phyloP scores from a whole-genome alignment of 352 stramenopile genomes.

The Peronospora belbahrii region DNA sequence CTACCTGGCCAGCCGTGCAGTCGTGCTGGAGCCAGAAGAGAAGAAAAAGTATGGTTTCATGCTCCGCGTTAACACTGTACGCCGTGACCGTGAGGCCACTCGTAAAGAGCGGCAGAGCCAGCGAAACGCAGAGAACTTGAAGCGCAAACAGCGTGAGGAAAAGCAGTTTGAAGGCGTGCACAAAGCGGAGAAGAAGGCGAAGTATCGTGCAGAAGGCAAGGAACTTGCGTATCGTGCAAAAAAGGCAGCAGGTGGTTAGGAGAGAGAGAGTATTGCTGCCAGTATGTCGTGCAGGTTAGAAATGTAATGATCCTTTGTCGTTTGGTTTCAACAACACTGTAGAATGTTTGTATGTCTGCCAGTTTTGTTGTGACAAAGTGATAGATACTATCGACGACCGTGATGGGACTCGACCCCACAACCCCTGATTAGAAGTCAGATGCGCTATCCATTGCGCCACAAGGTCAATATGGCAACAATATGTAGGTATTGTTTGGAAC shows the following conservation, averaged over 20 bases:
- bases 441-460: constrained; percentile 43
- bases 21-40: constrained; percentile 94
- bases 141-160: constrained; percentile 90
- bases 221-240: constrained; percentile 47
- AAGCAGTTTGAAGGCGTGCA: constrained; percentile 82
- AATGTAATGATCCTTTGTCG: too few relatives aligned
- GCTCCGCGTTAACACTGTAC: constrained; percentile 95
- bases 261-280: neutral
- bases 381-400: too few relatives aligned
- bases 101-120: constrained; percentile 88
- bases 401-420: constrained; percentile 48
- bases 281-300: too few relatives aligned
- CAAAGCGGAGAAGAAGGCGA: constrained; percentile 81
- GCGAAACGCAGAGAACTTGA: constrained; percentile 80
- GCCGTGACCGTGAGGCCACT: constrained; percentile 93
- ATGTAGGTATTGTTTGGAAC: too few relatives aligned
- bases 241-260: constrained; percentile 33
- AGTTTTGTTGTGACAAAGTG: too few relatives aligned
- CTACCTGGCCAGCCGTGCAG: constrained; percentile 85
- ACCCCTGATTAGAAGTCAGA: constrained; percentile 51
- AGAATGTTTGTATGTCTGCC: too few relatives aligned
- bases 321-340: too few relatives aligned
- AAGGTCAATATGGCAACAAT: constrained; percentile 21
- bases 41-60: constrained; percentile 96
- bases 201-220: constrained; percentile 79